These are phyloP conservation scores for Aurantiochytrium sp. DNA, from an alignment of 108 stramenopile species.

Conservation along the genomic window DNA sequence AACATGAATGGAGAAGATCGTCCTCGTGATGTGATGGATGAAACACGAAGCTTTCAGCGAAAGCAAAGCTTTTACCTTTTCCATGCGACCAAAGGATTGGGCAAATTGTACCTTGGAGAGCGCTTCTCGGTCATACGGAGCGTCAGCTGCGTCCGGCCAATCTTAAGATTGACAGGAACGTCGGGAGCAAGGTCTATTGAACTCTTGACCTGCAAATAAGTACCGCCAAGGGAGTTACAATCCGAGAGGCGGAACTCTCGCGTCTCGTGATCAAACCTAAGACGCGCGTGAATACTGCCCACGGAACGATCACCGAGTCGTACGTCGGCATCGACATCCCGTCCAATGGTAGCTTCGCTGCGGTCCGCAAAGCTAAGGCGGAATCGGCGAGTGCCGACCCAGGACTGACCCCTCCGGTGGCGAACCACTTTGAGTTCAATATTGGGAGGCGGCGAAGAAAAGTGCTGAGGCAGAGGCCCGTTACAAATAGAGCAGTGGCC, in stretches of 20 bases:
- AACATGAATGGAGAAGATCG: too few relatives aligned
- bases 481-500: constrained; percentile 6
- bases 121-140: neutral
- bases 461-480: constrained; percentile 12
- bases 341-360: neutral
- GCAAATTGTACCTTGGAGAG: neutral
- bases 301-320: neutral
- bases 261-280: neutral
- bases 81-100: neutral
- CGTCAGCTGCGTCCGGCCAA: neutral
- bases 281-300: neutral
- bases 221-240: constrained; percentile 14
- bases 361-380: neutral
- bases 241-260: neutral
- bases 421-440: neutral
- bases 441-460: neutral
- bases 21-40: too few relatives aligned
- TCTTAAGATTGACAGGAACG: neutral
- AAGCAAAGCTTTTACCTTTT: neutral
- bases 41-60: too few relatives aligned
- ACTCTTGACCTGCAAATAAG: neutral
- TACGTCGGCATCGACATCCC: neutral
- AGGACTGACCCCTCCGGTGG: neutral
- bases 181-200: neutral
- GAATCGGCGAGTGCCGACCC: neutral